Percentiles rank a stretch among this genome's conserved stretches.
phyloP scores from a whole-genome alignment of 768 basidiomycete species.

The Chiua virens region DNA sequence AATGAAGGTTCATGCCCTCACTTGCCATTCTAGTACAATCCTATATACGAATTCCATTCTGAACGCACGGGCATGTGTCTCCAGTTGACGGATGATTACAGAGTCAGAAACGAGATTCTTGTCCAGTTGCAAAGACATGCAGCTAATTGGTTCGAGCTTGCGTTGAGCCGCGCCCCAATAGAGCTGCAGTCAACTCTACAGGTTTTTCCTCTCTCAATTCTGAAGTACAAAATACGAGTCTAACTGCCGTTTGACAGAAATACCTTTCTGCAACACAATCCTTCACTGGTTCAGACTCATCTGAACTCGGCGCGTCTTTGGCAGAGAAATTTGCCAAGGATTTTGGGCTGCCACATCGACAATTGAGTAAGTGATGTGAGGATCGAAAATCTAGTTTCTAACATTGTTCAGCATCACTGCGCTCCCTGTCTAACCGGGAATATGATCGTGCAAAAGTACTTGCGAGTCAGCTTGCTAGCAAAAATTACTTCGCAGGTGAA shows the following conservation, averaged over 20 bases:
- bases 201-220: conserved; percentile 42
- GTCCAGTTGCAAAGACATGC: conserved; percentile 72
- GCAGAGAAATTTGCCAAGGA: conserved; percentile 85
- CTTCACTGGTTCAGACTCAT: conserved; percentile 64
- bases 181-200: conserved; percentile 92
- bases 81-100: conserved; percentile 83
- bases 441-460: conserved; percentile 82
- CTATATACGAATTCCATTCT: conserved; percentile 80
- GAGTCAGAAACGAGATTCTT: conserved; percentile 81
- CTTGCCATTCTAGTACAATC: conserved; percentile 70
- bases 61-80: conserved; percentile 72
- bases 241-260: conserved; percentile 52
- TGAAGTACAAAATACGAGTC: neutral
- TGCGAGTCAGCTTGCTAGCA: conserved; percentile 83
- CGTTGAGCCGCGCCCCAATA: conserved; percentile 84
- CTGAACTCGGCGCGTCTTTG: conserved; percentile 89
- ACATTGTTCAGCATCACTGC: conserved; percentile 49
- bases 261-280: conserved; percentile 81
- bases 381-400: neutral
- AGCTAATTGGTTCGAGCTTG: conserved; percentile 82
- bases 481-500: conserved; percentile 89
- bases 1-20: neutral
- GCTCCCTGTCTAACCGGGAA: conserved; percentile 58
- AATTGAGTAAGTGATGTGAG: conserved; percentile 55
- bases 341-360: conserved; percentile 74